Conservation (phyloP, 2,329 filamentous ascomycete genomes). For the Cladosporium sp. region DNA sequence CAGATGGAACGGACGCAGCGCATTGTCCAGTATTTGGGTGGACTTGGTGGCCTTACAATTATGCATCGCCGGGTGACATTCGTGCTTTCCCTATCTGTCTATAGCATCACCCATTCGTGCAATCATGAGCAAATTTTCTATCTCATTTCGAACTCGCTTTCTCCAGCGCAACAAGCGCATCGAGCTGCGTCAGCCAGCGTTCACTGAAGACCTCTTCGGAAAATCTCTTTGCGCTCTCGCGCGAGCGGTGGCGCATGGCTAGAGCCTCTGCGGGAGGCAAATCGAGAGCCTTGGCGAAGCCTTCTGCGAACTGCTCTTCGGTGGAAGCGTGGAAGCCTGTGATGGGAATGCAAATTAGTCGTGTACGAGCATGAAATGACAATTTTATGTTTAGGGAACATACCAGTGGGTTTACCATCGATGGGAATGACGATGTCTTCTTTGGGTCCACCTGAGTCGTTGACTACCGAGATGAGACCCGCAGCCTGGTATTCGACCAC, state of each 20-base stretch:
- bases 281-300: constrained; percentile 74
- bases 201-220: constrained; percentile 81
- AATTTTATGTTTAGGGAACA: constrained; percentile 25
- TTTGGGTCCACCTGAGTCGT: constrained; percentile 90
- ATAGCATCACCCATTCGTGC: neutral
- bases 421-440: constrained; percentile 85
- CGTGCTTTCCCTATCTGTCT: neutral
- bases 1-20: too few species aligned
- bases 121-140: neutral
- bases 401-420: constrained; percentile 76
- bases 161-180: constrained; percentile 60
- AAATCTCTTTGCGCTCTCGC: constrained; percentile 78
- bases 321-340: constrained; percentile 83
- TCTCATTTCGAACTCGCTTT: neutral
- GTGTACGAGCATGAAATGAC: neutral
- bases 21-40: too few species aligned
- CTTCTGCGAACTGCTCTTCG: constrained; percentile 73
- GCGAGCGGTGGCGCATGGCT: constrained; percentile 72
- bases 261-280: constrained; percentile 65
- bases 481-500: constrained; percentile 98
- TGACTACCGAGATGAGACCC: constrained; percentile 87
- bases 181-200: constrained; percentile 76
- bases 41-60: too few species aligned
- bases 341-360: constrained; percentile 21
- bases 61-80: too few species aligned